phyloP scores from a whole-genome alignment of 371 early-diverging fungal species.

The Syncephalastrum contaminatum region DNA sequence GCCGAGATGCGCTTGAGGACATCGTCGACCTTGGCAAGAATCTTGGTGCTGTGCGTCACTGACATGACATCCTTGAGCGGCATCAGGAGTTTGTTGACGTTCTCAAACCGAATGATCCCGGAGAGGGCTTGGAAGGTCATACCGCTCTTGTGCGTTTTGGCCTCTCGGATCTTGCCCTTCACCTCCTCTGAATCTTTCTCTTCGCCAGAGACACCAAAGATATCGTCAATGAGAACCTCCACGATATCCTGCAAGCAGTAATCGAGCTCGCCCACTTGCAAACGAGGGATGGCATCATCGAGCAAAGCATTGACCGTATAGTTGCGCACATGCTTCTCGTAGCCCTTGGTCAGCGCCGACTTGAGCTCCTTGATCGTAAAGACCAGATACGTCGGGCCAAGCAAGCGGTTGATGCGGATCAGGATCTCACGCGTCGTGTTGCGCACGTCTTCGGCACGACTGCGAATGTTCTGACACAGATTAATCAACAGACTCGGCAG shows the following conservation, averaged over 20 bases:
- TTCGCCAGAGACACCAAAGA: conserved; percentile 87
- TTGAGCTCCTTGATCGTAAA: conserved; percentile 87
- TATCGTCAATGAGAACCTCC: conserved; percentile 76
- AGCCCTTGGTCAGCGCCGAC: conserved; percentile 80
- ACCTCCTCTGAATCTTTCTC: conserved; percentile 91
- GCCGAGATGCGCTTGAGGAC: conserved; percentile 71
- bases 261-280: conserved; percentile 78
- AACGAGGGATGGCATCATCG: conserved; percentile 56
- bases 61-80: conserved; percentile 89
- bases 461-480: conserved; percentile 84
- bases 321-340: conserved; percentile 90
- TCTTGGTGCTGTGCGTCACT: conserved; percentile 77
- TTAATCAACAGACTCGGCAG: conserved; percentile 84
- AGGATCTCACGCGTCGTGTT: conserved; percentile 86
- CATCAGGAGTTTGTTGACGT: conserved; percentile 66
- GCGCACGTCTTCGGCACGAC: conserved; percentile 80
- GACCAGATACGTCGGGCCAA: conserved; percentile 82
- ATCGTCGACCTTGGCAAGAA: conserved; percentile 74
- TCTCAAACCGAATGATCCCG: conserved; percentile 61
- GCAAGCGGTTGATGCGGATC: conserved; percentile 76
- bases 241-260: conserved; percentile 70
- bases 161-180: conserved; percentile 87
- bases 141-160: conserved; percentile 76
- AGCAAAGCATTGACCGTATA: conserved; percentile 86
- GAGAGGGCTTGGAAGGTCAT: conserved; percentile 83